These are phyloP conservation scores for Diversispora epigaea DNA, from an alignment of 192 early-diverging fungal genomes.

Conservation along the genomic window DNA sequence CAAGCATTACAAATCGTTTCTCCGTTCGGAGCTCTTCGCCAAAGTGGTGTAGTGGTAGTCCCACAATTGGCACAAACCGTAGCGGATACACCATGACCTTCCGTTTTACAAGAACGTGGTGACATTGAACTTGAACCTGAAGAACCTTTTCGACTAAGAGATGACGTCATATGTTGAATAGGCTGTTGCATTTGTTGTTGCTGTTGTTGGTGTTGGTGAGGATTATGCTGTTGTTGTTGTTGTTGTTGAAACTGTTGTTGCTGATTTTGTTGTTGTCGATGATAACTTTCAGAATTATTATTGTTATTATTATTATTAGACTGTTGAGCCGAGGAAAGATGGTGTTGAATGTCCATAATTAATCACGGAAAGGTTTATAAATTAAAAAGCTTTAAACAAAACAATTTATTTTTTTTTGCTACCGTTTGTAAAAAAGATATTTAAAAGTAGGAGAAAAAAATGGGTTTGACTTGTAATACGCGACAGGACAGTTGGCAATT, in stretches of 20 bases:
- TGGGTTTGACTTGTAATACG: too few relatives aligned
- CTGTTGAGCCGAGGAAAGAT: neutral
- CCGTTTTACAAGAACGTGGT: constrained; percentile 38
- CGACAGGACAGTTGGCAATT: too few relatives aligned
- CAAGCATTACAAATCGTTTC: constrained; percentile 97
- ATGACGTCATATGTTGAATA: constrained; percentile 24
- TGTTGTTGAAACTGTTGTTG: neutral
- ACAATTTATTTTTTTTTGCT: too few relatives aligned
- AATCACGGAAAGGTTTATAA: too few relatives aligned
- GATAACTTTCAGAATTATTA: neutral
- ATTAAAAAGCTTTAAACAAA: too few relatives aligned
- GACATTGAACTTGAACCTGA: constrained; percentile 1
- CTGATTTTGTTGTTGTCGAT: neutral
- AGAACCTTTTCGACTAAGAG: constrained; percentile 19
- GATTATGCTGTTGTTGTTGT: constrained; percentile 23
- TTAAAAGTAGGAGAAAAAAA: too few relatives aligned
- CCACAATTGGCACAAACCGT: constrained; percentile 82
- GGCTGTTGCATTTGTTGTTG: constrained; percentile 22
- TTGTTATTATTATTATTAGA: too few relatives aligned
- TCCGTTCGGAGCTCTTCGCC: constrained; percentile 84
- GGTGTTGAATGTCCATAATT: neutral
- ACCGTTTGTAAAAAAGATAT: too few relatives aligned
- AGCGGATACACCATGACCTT: constrained; percentile 44
- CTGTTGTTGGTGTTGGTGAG: constrained; percentile 5
- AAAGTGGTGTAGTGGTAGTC: constrained; percentile 88